phyloP scores from a whole-genome alignment of 148 eudicot genomes.

The Rhododendron mucronatum region DNA sequence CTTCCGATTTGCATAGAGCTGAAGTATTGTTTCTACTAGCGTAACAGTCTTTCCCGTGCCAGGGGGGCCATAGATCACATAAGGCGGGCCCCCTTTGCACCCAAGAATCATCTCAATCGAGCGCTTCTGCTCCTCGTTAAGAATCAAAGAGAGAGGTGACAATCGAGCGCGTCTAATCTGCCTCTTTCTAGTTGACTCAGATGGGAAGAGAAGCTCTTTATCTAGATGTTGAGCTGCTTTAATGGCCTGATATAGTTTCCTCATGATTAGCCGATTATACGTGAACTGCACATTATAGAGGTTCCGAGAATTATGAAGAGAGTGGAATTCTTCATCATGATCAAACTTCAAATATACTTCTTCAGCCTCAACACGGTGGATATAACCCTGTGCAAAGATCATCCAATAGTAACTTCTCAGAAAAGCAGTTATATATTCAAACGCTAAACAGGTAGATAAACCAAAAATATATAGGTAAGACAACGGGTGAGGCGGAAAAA shows the following conservation, averaged over 20 bases:
- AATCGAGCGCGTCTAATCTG: conserved; percentile 26
- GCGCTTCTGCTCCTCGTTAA: conserved; percentile 67
- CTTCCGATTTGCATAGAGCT: conserved; percentile 37
- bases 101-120: conserved; percentile 63
- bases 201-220: conserved; percentile 57
- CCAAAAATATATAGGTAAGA: background rate
- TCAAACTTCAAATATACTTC: conserved; percentile 61
- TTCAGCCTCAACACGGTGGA: conserved; percentile 92
- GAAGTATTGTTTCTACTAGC: conserved; percentile 71
- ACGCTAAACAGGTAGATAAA: background rate
- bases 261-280: conserved; percentile 57
- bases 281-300: conserved; percentile 66
- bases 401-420: background rate
- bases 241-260: conserved; percentile 74
- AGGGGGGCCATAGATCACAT: conserved; percentile 87
- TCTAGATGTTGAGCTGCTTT: conserved; percentile 49
- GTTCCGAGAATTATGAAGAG: conserved; percentile 28
- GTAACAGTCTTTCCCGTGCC: conserved; percentile 96
- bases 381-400: conserved; percentile 55
- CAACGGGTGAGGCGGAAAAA: background rate
- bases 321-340: conserved; percentile 42
- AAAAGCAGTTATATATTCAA: background rate
- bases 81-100: conserved; percentile 75
- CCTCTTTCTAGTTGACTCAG: conserved; percentile 31
- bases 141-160: conserved; percentile 44